A percentile compares a stretch with the other conserved stretches of the same genome.
These are phyloP conservation scores for Penicillium cataractarum DNA, from an alignment of 495 filamentous ascomycete species.

Conservation along the genomic window DNA sequence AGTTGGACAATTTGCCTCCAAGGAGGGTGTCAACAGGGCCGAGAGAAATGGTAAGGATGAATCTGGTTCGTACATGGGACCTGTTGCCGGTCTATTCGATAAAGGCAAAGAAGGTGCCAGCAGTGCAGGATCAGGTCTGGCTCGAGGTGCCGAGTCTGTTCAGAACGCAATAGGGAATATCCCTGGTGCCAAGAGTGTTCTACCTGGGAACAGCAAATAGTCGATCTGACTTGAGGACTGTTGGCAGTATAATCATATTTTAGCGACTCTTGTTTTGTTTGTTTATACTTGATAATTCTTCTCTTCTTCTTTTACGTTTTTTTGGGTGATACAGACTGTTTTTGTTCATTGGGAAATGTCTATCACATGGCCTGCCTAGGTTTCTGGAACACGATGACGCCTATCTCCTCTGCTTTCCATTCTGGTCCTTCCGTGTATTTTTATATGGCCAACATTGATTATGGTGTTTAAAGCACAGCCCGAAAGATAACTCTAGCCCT, in stretches of 20 bases:
- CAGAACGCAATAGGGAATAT: constrained; percentile 5
- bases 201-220: constrained; percentile 3
- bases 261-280: not conserved
- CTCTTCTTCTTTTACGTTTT: not conserved
- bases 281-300: not conserved
- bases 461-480: too few species aligned
- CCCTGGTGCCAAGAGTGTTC: constrained; percentile 5
- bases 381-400: not conserved
- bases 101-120: constrained; percentile 9
- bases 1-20: constrained; percentile 60
- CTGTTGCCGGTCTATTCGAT: constrained; percentile 4
- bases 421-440: not conserved
- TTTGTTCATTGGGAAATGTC: not conserved
- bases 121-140: constrained; percentile 7
- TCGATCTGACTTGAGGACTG: not conserved
- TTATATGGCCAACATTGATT: too few species aligned
- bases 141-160: constrained; percentile 11
- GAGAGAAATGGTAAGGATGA: constrained; percentile 67
- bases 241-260: not conserved
- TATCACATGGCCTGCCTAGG: not conserved
- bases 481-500: too few species aligned
- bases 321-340: not conserved
- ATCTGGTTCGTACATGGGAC: constrained; percentile 49
- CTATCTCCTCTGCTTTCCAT: not conserved
- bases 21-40: constrained; percentile 65